Conservation (phyloP, 345 rosid genomes). For the Arabis hirsuta region DNA sequence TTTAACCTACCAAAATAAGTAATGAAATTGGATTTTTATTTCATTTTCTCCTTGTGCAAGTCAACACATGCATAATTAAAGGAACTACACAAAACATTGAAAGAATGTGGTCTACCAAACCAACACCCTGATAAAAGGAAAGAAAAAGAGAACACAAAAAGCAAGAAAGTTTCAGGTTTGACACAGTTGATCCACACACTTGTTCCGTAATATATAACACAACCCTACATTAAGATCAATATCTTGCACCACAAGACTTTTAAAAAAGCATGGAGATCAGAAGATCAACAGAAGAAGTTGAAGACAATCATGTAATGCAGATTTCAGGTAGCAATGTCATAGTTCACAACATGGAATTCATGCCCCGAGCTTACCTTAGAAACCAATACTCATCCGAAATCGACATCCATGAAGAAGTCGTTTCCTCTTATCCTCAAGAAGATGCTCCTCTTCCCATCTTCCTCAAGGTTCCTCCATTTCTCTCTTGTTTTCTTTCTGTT, state of each 20-base stretch:
- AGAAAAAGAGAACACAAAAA: constrained; percentile 50
- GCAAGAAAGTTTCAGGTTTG: constrained; percentile 60
- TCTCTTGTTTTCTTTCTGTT: constrained; percentile 15
- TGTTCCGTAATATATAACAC: constrained; percentile 39
- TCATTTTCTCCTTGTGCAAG: constrained; percentile 25
- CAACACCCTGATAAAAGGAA: constrained; percentile 48
- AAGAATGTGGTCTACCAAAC: constrained; percentile 79
- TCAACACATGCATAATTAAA: constrained; percentile 28
- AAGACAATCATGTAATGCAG: constrained; percentile 70
- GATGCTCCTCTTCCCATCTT: constrained; percentile 84
- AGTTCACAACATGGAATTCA: constrained; percentile 78
- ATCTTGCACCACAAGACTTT: constrained; percentile 7
- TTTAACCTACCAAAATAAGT: no score
- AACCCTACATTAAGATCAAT: constrained; percentile 15
- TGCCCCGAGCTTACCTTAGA: constrained; percentile 77
- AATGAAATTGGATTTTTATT: not conserved
- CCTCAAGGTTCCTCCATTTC: constrained; percentile 60
- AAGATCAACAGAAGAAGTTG: constrained; percentile 58
- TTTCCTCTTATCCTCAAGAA: constrained; percentile 41
- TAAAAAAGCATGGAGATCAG: constrained; percentile 55
- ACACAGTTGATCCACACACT: constrained; percentile 55
- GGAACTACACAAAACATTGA: constrained; percentile 47
- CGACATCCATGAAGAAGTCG: constrained; percentile 56
- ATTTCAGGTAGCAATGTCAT: constrained; percentile 79
- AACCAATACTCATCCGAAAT: constrained; percentile 70